Evolutionary conservation across 805 yeast genomes (phyloP), one percentile per base, ranked within the genome.

Genomic region (Spathaspora boniae): DNA sequence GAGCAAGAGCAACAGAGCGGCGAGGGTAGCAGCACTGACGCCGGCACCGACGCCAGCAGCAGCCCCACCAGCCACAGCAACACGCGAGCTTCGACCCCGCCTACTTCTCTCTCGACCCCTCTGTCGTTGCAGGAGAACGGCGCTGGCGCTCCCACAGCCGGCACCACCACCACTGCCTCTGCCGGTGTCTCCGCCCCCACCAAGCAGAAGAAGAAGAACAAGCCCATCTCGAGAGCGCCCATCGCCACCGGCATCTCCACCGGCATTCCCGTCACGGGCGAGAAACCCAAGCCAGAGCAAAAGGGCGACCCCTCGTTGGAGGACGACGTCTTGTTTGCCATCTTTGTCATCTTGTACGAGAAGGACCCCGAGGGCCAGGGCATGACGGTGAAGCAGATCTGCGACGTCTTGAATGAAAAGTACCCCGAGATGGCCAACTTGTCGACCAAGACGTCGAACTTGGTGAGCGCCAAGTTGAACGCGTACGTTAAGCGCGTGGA

Each of bases 321-420:
- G 47, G 88, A 81, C 57, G 82, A 80, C 44, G 93, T 85, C 12
- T 62, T 85, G 37, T 78, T 68, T 56, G 88, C 89, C 5, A 85
- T 85, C 37, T 83, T 85, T 51, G 72, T 76, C 38, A 83, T 84
- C 33, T 58, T 85, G 39, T 82, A 65, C 57, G 89, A 82, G 41
- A 66, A 72, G 43, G 95, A 85, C 53, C 61, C 80, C 1, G 73
- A 72, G 34, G 81, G 84, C 33, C 69, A 72, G 41, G 95, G 95
- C 45, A 82, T 85, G 88, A 85, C 95, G n/a, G 95, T 85, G 21
- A 85, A 85, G 53, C 94, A 85, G 54, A 74, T 85, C 40, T 85
- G 94, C 60, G 95, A 85, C 56, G 73, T 80, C 38, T 65, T 85
- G 31, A 65, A 79, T 33, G 86, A 78, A 37, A 72, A 76, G 47